Evolutionary conservation across 306 rosid species (phyloP).

Genomic region (Ormosia emarginata): DNA sequence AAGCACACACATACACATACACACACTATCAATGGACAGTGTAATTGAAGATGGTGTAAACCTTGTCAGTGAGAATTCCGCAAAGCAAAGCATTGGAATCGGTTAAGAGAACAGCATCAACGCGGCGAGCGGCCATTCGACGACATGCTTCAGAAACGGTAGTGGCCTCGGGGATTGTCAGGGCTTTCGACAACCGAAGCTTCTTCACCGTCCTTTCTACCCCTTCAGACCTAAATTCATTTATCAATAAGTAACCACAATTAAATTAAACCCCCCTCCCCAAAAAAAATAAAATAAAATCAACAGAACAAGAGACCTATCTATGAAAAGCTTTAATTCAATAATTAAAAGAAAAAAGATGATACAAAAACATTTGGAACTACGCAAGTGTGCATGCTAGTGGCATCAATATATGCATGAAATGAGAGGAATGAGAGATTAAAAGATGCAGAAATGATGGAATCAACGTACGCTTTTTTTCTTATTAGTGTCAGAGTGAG

Average conservation of each 20-base stretch:
- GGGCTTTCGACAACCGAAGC: conserved; percentile 82
- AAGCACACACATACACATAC: background rate
- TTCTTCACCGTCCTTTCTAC: conserved; percentile 95
- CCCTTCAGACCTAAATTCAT: conserved; percentile 39
- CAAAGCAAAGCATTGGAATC: conserved; percentile 88
- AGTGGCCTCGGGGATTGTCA: conserved; percentile 86
- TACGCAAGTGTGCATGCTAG: no score
- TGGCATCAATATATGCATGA: background rate
- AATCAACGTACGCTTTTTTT: background rate
- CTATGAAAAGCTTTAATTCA: background rate
- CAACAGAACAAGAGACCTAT: background rate
- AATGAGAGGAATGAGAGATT: background rate
- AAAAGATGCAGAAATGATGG: no score
- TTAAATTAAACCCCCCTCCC: background rate
- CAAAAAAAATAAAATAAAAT: background rate
- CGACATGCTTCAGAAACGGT: conserved; percentile 88
- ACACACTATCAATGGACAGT: background rate
- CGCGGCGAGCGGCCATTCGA: conserved; percentile 94
- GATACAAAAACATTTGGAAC: background rate
- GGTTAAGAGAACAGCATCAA: conserved; percentile 77
- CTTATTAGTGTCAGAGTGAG: background rate
- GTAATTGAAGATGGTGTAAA: background rate
- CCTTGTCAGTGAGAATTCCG: conserved; percentile 94
- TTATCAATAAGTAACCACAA: background rate
- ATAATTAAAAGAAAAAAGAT: background rate